Evolutionary conservation across 1,284 basidiomycete genomes (phyloP).

Genomic region (Mycena sp.): DNA sequence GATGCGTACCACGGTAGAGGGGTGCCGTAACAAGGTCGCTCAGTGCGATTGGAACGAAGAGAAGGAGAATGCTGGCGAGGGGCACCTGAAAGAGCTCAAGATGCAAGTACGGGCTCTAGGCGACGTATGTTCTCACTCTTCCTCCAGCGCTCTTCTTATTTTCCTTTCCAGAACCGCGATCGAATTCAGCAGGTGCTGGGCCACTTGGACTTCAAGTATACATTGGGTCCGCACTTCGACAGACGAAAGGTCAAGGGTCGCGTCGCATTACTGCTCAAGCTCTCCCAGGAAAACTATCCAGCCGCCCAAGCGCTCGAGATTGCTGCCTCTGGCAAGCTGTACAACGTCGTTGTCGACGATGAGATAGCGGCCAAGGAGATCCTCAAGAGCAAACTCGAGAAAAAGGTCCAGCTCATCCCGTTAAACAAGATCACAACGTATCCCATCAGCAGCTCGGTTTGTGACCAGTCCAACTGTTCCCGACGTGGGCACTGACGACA

Average conservation of each 20-base stretch:
- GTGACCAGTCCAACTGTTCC: constrained; percentile 33
- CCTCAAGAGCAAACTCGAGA: constrained; percentile 84
- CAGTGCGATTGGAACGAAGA: constrained; percentile 84
- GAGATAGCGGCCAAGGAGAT: constrained; percentile 90
- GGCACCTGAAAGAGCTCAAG: constrained; percentile 65
- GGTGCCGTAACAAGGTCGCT: constrained; percentile 61
- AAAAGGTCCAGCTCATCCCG: constrained; percentile 94
- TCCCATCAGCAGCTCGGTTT: constrained; percentile 70
- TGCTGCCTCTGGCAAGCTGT: constrained; percentile 91
- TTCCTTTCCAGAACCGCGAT: constrained; percentile 73
- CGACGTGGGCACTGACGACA: not conserved
- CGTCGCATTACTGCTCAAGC: constrained; percentile 87
- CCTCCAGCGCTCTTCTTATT: constrained; percentile 15
- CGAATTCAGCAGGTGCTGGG: constrained; percentile 74
- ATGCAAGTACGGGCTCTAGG: constrained; percentile 66
- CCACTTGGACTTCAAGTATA: constrained; percentile 87
- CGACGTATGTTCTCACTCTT: constrained; percentile 62
- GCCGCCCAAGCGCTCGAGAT: constrained; percentile 95
- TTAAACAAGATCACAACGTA: constrained; percentile 90
- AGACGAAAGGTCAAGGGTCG: constrained; percentile 90
- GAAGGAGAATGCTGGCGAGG: constrained; percentile 75
- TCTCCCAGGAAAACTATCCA: constrained; percentile 76
- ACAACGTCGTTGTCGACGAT: constrained; percentile 94
- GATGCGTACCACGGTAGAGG: constrained; percentile 71
- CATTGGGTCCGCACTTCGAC: constrained; percentile 88